Conservation (phyloP, 2,329 filamentous ascomycete species). For the Thielaviopsis ethacetica region DNA sequence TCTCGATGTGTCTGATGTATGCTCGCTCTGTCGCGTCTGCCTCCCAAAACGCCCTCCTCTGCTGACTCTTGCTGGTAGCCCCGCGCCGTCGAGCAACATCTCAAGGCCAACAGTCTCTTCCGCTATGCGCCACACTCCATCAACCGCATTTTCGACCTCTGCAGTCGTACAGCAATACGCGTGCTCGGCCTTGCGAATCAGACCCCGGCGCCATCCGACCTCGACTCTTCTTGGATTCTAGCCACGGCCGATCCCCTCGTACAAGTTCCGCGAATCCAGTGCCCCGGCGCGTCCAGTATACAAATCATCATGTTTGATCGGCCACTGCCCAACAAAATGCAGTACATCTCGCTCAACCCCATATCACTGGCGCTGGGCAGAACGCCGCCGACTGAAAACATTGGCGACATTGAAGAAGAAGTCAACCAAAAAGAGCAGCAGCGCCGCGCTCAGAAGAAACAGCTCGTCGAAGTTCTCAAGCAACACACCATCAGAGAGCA, state of each 20-base stretch:
- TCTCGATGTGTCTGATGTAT: slow-evolving; percentile 77
- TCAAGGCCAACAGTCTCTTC: slow-evolving; percentile 70
- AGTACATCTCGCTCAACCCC: slow-evolving; percentile 82
- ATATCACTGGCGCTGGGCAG: slow-evolving; percentile 77
- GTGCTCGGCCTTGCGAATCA: slow-evolving; percentile 74
- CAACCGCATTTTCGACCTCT: slow-evolving; percentile 65
- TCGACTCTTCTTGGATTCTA: slow-evolving; percentile 56
- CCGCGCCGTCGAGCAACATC: slow-evolving; percentile 70
- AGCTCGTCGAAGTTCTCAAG: slow-evolving; percentile 71
- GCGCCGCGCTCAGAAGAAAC: slow-evolving; percentile 41
- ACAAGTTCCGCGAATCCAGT: slow-evolving; percentile 56
- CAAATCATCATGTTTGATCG: slow-evolving; percentile 84
- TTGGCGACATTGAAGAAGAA: slow-evolving; percentile 40
- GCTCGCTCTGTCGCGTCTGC: slow-evolving; percentile 22
- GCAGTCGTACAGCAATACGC: slow-evolving; percentile 66
- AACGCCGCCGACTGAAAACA: slow-evolving; percentile 30
- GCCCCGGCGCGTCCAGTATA: slow-evolving; percentile 53
- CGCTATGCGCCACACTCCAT: slow-evolving; percentile 68
- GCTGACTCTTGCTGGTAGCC: slow-evolving; percentile 28
- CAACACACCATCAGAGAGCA: slow-evolving; percentile 73
- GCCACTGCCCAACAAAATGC: slow-evolving; percentile 75
- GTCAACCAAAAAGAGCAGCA: slow-evolving; percentile 49
- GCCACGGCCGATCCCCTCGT: slow-evolving; percentile 35
- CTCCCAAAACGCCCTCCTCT: not conserved
- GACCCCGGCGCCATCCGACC: slow-evolving; percentile 28